Conservation (phyloP, 202 grass and related monocot genomes). For the Schoenoplectus tabernaemontani region DNA sequence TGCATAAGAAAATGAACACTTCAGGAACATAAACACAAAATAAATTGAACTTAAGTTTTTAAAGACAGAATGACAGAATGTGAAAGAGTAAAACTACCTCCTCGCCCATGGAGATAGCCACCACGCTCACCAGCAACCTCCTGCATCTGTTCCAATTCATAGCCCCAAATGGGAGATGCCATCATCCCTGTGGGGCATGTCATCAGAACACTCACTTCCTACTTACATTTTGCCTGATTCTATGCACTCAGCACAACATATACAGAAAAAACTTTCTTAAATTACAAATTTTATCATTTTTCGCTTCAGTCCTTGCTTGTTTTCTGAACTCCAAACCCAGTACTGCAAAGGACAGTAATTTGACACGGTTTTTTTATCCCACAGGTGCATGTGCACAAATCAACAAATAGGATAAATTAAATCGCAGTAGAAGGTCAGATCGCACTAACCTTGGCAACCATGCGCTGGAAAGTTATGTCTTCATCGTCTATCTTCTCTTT, state of each 20-base stretch:
- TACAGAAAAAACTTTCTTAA: not conserved
- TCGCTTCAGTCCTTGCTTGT: too few relatives aligned
- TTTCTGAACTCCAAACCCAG: too few relatives aligned
- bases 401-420: too few relatives aligned
- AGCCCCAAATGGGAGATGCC: constrained; percentile 43
- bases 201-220: constrained; percentile 59
- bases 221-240: not conserved
- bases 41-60: not conserved
- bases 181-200: constrained; percentile 98
- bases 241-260: not conserved
- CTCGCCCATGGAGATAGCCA: constrained; percentile 93
- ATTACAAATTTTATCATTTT: too few relatives aligned
- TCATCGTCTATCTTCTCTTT: constrained; percentile 98
- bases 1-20: constrained; percentile 31
- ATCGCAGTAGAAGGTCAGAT: constrained; percentile 35
- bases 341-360: not conserved
- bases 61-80: not conserved
- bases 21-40: constrained; percentile 25
- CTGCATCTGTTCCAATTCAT: constrained; percentile 85
- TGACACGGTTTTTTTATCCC: not conserved
- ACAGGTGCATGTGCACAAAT: too few relatives aligned
- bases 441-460: constrained; percentile 98
- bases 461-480: constrained; percentile 95
- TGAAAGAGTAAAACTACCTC: constrained; percentile 58
- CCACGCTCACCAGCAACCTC: constrained; percentile 97